A percentile compares a stretch with the other conserved stretches of the same genome.
Evolutionary conservation across 2,329 filamentous ascomycete genomes (phyloP).

Genomic region (Claviceps sp.): DNA sequence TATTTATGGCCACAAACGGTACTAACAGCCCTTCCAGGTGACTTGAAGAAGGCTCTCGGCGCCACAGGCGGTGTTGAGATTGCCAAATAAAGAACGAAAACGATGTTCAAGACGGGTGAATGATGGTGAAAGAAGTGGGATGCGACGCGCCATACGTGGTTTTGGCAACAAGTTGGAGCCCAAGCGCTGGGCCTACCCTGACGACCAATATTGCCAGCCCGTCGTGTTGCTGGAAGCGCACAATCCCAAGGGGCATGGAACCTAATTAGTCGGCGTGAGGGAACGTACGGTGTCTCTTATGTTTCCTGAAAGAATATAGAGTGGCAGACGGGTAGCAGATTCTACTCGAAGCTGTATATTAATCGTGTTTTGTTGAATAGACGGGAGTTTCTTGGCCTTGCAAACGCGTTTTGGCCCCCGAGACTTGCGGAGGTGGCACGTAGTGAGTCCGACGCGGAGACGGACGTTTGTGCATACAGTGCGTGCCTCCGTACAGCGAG

Average conservation of each 20-base stretch:
- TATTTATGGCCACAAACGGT: neutral
- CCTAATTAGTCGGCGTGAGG: neutral
- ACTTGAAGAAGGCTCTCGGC: slow-evolving; percentile 49
- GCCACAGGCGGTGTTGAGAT: slow-evolving; percentile 13
- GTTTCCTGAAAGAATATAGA: slow-evolving; percentile 13
- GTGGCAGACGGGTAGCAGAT: slow-evolving; percentile 9
- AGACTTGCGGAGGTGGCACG: too few species aligned
- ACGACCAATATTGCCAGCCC: neutral
- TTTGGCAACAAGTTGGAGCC: slow-evolving; percentile 2
- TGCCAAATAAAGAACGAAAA: slow-evolving; percentile 10
- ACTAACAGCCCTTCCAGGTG: slow-evolving; percentile 20
- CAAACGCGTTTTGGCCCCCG: neutral
- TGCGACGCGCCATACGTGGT: neutral
- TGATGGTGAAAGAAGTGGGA: neutral
- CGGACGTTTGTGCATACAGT: too few species aligned
- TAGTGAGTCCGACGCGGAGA: too few species aligned
- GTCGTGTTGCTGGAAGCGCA: slow-evolving; percentile 1
- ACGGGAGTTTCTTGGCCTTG: neutral
- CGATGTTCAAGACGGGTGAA: neutral
- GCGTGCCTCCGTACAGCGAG: too few species aligned
- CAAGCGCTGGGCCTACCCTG: slow-evolving; percentile 9
- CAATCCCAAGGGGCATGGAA: neutral
- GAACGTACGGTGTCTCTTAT: slow-evolving; percentile 4
- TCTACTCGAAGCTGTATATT: slow-evolving; percentile 17
- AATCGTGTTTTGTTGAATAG: slow-evolving; percentile 14